Evolutionary conservation across 176 grass and related monocot species (phyloP).

Genomic region (Lolium multiflorum): DNA sequence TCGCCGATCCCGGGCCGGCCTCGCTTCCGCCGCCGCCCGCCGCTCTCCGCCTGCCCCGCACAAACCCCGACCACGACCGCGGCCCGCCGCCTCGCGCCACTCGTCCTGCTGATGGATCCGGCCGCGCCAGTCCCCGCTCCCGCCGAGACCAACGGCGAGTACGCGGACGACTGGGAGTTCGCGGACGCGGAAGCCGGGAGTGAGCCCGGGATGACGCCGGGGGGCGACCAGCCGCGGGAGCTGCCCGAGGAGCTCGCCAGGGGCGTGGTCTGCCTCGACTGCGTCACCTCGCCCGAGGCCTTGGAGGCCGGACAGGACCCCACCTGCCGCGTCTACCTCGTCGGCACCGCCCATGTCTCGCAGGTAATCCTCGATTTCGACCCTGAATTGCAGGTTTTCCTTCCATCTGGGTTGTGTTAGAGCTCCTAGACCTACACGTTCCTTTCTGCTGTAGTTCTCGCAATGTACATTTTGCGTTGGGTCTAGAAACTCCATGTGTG

Average conservation of each 20-base stretch:
- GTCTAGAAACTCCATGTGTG: background rate
- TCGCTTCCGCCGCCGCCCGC: background rate
- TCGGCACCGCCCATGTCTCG: conserved; percentile 82
- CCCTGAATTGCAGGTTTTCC: background rate
- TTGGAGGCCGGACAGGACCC: conserved; percentile 39
- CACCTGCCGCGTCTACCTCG: conserved; percentile 69
- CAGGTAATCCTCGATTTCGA: conserved; percentile 49
- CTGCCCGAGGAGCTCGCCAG: conserved; percentile 73
- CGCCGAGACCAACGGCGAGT: conserved; percentile 24
- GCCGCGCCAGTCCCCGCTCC: conserved; percentile 16
- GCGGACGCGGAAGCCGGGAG: conserved; percentile 26
- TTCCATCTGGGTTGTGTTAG: background rate
- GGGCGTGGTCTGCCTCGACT: conserved; percentile 64
- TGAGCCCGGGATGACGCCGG: background rate
- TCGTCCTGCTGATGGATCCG: conserved; percentile 65
- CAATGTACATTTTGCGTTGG: background rate
- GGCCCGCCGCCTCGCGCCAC: background rate
- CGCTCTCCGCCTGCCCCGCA: background rate
- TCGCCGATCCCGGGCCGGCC: conserved; percentile 22
- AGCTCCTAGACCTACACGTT: background rate
- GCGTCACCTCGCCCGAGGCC: conserved; percentile 59
- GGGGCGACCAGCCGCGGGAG: conserved; percentile 34
- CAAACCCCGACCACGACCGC: background rate
- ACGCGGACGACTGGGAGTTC: conserved; percentile 25
- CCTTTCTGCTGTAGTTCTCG: background rate